Conservation (phyloP, 2,329 filamentous ascomycete genomes). For the Talaromyces sp. region DNA sequence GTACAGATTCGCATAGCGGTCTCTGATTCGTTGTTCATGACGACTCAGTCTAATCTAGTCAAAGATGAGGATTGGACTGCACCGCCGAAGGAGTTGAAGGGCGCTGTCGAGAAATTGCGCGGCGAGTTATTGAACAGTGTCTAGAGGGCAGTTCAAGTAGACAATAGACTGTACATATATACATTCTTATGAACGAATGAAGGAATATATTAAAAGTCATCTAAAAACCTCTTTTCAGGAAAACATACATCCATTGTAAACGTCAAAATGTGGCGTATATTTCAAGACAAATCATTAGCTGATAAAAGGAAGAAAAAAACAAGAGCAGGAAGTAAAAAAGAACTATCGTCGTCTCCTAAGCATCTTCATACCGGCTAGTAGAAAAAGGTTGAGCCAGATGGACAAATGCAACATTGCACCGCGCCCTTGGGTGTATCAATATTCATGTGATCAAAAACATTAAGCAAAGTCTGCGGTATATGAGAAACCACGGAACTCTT, state of each 20-base stretch:
- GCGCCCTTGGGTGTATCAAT: not conserved
- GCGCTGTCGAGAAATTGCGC: conserved; percentile 15
- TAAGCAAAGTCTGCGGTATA: conserved; percentile 90
- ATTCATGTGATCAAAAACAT: conserved; percentile 25
- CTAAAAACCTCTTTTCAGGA: conserved; percentile 5
- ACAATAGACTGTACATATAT: not conserved
- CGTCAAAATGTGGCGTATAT: conserved; percentile 15
- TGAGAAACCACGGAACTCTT: conserved; percentile 98
- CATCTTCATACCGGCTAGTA: conserved; percentile 1
- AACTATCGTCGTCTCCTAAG: conserved; percentile 3
- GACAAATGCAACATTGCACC: conserved; percentile 10
- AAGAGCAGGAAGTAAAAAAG: conserved; percentile 1
- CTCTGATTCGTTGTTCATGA: conserved; percentile 39
- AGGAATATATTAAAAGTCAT: conserved; percentile 13
- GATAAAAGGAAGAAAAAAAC: not conserved
- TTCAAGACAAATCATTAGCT: conserved; percentile 17
- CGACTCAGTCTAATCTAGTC: conserved; percentile 32
- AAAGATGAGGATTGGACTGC: conserved; percentile 37
- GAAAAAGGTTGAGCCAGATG: not conserved
- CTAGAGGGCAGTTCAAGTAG: not conserved
- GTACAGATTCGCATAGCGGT: conserved; percentile 36
- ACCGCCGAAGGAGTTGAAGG: conserved; percentile 21
- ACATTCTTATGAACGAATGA: not conserved
- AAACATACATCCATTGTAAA: conserved; percentile 9
- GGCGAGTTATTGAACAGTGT: not conserved